Evolutionary conservation across 495 filamentous ascomycete species (phyloP), one percentile per base, ranked within the genome.

Genomic region (Aspergillus sparsus): DNA sequence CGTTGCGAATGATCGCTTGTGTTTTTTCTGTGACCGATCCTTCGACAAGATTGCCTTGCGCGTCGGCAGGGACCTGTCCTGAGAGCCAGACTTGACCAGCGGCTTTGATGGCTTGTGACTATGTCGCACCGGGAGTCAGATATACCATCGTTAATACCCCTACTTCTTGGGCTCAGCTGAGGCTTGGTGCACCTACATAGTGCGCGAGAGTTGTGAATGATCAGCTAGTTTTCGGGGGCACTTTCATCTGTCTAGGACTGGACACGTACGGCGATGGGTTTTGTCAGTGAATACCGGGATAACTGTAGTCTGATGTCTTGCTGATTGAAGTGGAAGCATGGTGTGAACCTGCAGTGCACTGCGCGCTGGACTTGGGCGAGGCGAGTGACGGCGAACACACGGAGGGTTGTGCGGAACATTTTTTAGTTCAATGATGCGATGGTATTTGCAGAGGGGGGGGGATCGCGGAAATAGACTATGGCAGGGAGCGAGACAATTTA

Each of bases 81-180:
- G 64, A 66, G 12, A 66, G 53, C 60, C 61, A 66, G 45, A 66
- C 60, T 15, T 62, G 60, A 6, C 55, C 65, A 21, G 33, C 36
- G 31, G 59, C 55, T 49, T 57, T 55, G 46, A 60, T 57, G 15
- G 59, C 63, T 62, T 66, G 63, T 10, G 59, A 62, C 63, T 66
- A 31, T 15, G 6, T 35, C 6, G 13, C 42, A 16, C n/a, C n/a
- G n/a, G n/a, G 18, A 21, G 9, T n/a, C 6, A 37, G n/a, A 13
- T n/a, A n/a, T n/a, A n/a, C n/a, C n/a, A n/a, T n/a, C n/a, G n/a
- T n/a, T n/a, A n/a, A n/a, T n/a, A n/a, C n/a, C n/a, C n/a, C n/a
- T n/a, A n/a, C n/a, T n/a, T n/a, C n/a, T n/a, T n/a, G n/a, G 36
- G 31, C 15, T 15, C 8, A 13, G 10, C 13, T 16, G 42, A 15